Conservation (phyloP, 2,329 filamentous ascomycete species). For the Botrytis fabae region DNA sequence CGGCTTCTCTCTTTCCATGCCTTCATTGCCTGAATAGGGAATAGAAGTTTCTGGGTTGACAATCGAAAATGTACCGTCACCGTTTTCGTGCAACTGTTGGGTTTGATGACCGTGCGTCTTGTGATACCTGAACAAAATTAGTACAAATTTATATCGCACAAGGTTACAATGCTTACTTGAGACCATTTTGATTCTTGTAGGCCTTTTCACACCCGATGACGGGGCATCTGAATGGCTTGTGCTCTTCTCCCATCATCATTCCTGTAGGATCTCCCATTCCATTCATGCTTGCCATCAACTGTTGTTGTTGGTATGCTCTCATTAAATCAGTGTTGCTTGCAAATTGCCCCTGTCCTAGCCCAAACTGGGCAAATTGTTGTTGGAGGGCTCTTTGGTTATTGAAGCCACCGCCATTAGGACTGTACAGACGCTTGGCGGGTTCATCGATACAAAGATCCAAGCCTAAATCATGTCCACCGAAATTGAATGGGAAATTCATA, state of each 20-base stretch:
- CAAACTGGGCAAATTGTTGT: constrained; percentile 69
- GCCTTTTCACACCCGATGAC: constrained; percentile 99
- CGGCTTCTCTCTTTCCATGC: constrained; percentile 99
- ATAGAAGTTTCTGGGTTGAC: constrained; percentile 93
- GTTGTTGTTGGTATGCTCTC: constrained; percentile 62
- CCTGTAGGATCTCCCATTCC: constrained; percentile 40
- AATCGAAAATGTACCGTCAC: constrained; percentile 96
- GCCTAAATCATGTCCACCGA: constrained; percentile 49
- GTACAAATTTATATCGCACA: constrained; percentile 20
- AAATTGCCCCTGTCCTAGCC: constrained; percentile 68
- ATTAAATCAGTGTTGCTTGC: constrained; percentile 65
- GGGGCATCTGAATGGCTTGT: constrained; percentile 96
- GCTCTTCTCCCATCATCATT: constrained; percentile 74
- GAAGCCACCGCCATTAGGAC: constrained; percentile 69
- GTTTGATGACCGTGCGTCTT: constrained; percentile 91
- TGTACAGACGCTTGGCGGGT: constrained; percentile 90
- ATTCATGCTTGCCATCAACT: constrained; percentile 47
- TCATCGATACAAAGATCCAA: constrained; percentile 78
- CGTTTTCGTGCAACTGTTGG: constrained; percentile 94
- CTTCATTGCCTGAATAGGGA: constrained; percentile 91
- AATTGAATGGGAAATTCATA: constrained; percentile 41
- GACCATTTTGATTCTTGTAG: constrained; percentile 98
- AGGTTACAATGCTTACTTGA: constrained; percentile 68
- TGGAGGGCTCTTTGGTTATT: constrained; percentile 64
- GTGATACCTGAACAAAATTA: constrained; percentile 55